Evolutionary conservation across 2,329 filamentous ascomycete genomes (phyloP), one percentile per base, ranked within the genome.

Genomic region (Orbilia brochopaga): DNA sequence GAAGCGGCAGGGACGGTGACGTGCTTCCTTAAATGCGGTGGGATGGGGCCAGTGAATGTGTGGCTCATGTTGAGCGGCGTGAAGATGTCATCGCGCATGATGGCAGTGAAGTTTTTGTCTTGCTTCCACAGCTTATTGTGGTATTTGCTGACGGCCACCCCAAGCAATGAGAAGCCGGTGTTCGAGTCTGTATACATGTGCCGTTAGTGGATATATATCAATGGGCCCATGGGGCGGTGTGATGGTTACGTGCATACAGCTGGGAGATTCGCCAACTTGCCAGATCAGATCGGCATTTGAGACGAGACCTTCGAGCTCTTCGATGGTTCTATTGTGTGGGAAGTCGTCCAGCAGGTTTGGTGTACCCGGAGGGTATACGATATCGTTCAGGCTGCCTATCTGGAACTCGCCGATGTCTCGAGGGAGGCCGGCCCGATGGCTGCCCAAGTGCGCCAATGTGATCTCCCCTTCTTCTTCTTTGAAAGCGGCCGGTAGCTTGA

Each of bases 81-180:
- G 17, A 70, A 52, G 5, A 70, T 64, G 40, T 70, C 66, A 2
- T 70, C 59, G 17, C 54, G 30, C 24, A 70, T 44, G 32, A 57
- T 48, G 4, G 58, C 48, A 13, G 46, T 58, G 21, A 35, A 53
- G 60, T 59, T 55, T 44, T 53, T 58, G 37, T 8, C 24, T 5
- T 57, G 1, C 10, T 52, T 60, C 23, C 50, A 59, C 1, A 70
- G 59, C 23, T 70, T 63, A 24, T 70, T 17, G 59, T 62, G 55
- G 30, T 70, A 70, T 17, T 44, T 57, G 11, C n/a, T 30, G n/a
- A 56, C 61, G 6, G 66, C 66, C 15, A 70, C 46, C 6, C 66
- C 66, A 2, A 70, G 54, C 23, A 70, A 27, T 0, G 66, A 70
- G 42, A 70, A 70, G 11, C 66, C 66, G 15, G 66, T 70, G 40